Evolutionary conservation across 176 grass and related monocot genomes (phyloP).

Genomic region (Saccharum officinarum): DNA sequence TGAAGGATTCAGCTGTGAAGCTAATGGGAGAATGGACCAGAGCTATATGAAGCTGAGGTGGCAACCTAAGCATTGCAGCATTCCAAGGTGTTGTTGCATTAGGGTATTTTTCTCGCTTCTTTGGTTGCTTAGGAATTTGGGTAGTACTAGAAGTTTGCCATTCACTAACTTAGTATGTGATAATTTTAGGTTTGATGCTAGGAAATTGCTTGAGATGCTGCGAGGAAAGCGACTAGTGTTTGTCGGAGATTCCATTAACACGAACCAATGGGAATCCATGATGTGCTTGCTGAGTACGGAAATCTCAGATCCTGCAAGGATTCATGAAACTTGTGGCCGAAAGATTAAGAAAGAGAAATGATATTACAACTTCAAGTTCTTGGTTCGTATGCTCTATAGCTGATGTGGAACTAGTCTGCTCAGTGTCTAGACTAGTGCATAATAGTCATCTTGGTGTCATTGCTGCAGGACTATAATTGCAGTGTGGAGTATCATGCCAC

Average conservation of each 20-base stretch:
- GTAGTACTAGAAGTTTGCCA: neutral
- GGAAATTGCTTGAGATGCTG: slow-evolving; percentile 70
- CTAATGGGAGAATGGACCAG: slow-evolving; percentile 71
- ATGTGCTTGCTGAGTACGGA: slow-evolving; percentile 72
- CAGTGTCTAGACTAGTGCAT: neutral
- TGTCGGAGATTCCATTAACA: slow-evolving; percentile 87
- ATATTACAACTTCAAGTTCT: slow-evolving; percentile 79
- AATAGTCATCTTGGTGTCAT: slow-evolving; percentile 17
- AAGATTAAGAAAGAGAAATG: slow-evolving; percentile 79
- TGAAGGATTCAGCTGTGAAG: slow-evolving; percentile 84
- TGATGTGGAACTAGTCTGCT: slow-evolving; percentile 12
- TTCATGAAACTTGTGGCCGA: slow-evolving; percentile 58
- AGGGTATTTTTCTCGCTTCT: neutral
- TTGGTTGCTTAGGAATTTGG: neutral
- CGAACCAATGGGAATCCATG: slow-evolving; percentile 98
- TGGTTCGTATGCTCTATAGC: slow-evolving; percentile 44
- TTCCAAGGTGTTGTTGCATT: slow-evolving; percentile 56
- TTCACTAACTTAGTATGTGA: slow-evolving; percentile 15
- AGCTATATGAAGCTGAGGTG: slow-evolving; percentile 82
- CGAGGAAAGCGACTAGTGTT: slow-evolving; percentile 78
- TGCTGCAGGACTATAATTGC: slow-evolving; percentile 83
- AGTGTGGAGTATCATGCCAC: slow-evolving; percentile 83
- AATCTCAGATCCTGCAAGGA: slow-evolving; percentile 62
- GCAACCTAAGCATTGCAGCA: slow-evolving; percentile 72
- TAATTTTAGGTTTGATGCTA: slow-evolving; percentile 61